Evolutionary conservation across 2,329 filamentous ascomycete genomes (phyloP), one percentile per base, ranked within the genome.

Genomic region (Didymella exigua): DNA sequence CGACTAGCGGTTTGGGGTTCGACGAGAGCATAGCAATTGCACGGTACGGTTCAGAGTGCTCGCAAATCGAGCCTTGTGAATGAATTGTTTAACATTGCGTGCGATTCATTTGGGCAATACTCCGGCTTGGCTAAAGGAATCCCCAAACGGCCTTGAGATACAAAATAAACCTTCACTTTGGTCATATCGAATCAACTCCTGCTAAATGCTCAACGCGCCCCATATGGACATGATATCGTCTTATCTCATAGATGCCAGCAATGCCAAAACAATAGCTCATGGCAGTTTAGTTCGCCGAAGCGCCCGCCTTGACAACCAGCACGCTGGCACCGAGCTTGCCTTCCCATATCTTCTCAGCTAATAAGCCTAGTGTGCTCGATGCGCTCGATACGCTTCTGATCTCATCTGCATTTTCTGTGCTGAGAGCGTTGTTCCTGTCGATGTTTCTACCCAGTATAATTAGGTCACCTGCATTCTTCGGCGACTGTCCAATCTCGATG

Each of bases 391-490:
- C 48, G 26, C 51, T 72, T 68, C 58, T 67, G 29, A 61, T 61
- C 76, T 21, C 75, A 69, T 58, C 82, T 79, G 47, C 36, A 79
- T 80, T 46, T 78, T 81, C 48, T 56, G 62, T 52, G 58, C 23
- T 78, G 72, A 34, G 27, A 11, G 43, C 55, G 4, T 56, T 26
- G 18, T 62, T 75, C 46, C 67, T 54, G 0, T 56, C 58, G 30
- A 70, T 62, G 36, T 75, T 76, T 30, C 87, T 79, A 0, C 89
- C 89, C 11, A 91, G 76, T 1, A 93, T 79, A 14, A 93, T 78
- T 19, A 93, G 77, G 67, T 91, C 89, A 2, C 89, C 89, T 0
- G 86, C 86, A 62, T 90, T 91, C 67, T 80, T 82, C 0, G 82
- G 79, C 16, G 82, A 81, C 55, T 84, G 82, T 0, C 84, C 84